phyloP scores from a whole-genome alignment of 345 rosid genomes.

The Atalantia buxifolia region DNA sequence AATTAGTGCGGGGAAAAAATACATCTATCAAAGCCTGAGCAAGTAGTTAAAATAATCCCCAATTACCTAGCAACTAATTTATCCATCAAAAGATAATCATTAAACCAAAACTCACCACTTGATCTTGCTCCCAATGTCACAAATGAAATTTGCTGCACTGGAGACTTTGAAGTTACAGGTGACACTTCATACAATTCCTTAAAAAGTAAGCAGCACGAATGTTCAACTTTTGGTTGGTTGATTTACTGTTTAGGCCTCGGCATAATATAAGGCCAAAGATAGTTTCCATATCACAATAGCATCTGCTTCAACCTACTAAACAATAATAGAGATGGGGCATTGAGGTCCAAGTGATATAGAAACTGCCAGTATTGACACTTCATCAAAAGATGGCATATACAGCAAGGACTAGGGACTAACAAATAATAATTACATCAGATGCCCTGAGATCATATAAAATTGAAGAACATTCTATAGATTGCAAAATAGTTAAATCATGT shows the following conservation, averaged over 20 bases:
- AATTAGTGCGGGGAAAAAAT: neutral
- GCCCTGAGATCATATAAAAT: neutral
- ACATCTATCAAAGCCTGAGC: neutral
- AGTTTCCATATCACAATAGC: neutral
- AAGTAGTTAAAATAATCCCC: neutral
- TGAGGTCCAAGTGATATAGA: neutral
- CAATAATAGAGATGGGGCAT: neutral
- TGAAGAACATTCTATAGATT: neutral
- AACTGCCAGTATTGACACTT: neutral
- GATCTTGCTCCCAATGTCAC: neutral
- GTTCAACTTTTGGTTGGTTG: neutral
- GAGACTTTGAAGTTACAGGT: neutral
- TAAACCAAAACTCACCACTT: neutral
- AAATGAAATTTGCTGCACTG: neutral
- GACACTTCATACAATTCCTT: neutral
- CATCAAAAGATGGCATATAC: neutral
- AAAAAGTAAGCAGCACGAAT: neutral
- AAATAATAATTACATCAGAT: neutral
- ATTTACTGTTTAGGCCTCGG: neutral
- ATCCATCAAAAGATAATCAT: neutral
- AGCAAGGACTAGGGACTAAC: neutral
- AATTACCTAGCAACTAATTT: neutral
- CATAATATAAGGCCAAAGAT: neutral
- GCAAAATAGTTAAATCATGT: neutral
- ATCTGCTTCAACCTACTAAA: neutral